Conservation (phyloP, 2,329 filamentous ascomycete genomes). For the Pseudocercospora fijiensis region DNA sequence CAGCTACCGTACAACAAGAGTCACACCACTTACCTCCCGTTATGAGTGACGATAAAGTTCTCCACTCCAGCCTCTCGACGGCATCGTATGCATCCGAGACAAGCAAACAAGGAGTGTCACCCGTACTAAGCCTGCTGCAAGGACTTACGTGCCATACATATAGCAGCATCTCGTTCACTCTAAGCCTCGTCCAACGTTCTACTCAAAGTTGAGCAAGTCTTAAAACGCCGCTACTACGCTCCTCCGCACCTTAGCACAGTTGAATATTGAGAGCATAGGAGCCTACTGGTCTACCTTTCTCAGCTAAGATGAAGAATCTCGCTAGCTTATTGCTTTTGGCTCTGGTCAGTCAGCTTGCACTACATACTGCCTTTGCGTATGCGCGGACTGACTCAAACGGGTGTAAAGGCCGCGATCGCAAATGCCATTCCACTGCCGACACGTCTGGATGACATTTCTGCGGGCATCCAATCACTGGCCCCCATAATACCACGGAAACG, state of each 20-base stretch:
- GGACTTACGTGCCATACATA: background rate
- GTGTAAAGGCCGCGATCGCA: background rate
- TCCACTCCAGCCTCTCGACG: background rate
- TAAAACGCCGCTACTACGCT: background rate
- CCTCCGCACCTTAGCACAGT: background rate
- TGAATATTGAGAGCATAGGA: background rate
- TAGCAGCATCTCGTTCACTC: background rate
- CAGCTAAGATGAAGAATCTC: background rate
- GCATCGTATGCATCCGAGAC: background rate
- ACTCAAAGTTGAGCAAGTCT: background rate
- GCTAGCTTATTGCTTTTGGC: background rate
- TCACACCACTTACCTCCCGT: background rate
- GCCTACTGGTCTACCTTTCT: background rate
- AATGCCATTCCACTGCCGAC: background rate
- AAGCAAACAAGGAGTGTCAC: background rate
- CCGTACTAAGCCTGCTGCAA: background rate
- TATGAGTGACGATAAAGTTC: background rate
- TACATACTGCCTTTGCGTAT: background rate
- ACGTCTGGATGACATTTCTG: background rate
- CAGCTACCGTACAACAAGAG: background rate
- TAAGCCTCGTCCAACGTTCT: background rate
- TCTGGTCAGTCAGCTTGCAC: background rate
- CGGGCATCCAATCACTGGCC: background rate
- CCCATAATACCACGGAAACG: background rate
- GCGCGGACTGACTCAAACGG: background rate